phyloP scores from a whole-genome alignment of 371 early-diverging fungal genomes.

The Apophysomyces variabilis region DNA sequence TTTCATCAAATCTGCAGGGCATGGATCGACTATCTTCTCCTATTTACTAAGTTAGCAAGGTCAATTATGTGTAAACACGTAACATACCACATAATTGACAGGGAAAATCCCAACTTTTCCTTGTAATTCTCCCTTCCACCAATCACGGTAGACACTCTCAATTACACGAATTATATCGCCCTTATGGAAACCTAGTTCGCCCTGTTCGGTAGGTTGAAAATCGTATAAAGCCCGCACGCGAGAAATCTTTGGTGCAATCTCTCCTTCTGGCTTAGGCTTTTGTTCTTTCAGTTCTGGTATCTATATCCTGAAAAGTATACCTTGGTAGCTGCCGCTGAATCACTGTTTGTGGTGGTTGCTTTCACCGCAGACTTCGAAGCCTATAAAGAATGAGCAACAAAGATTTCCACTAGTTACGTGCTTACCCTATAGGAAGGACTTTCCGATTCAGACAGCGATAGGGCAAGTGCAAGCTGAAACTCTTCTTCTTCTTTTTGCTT shows the following conservation, averaged over 20 bases:
- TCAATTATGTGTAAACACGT: not conserved
- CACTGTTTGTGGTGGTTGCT: slow-evolving; percentile 15
- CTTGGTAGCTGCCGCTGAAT: slow-evolving; percentile 14
- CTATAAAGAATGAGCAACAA: slow-evolving; percentile 19
- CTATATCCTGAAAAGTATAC: slow-evolving; percentile 1
- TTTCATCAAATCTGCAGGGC: slow-evolving; percentile 59
- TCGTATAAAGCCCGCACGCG: slow-evolving; percentile 87
- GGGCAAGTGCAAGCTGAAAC: slow-evolving; percentile 87
- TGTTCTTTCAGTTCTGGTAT: not conserved
- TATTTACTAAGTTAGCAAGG: slow-evolving; percentile 9
- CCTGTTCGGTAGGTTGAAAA: slow-evolving; percentile 80
- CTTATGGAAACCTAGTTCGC: slow-evolving; percentile 80
- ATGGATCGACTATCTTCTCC: slow-evolving; percentile 64
- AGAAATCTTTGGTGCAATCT: slow-evolving; percentile 54
- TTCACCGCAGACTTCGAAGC: slow-evolving; percentile 15
- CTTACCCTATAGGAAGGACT: slow-evolving; percentile 51
- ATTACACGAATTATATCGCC: slow-evolving; percentile 83
- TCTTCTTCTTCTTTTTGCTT: slow-evolving; percentile 75
- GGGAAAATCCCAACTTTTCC: slow-evolving; percentile 87
- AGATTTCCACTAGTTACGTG: slow-evolving; percentile 6
- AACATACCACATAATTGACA: slow-evolving; percentile 80
- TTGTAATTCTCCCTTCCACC: slow-evolving; percentile 88
- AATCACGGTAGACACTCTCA: slow-evolving; percentile 86
- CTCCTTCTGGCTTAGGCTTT: slow-evolving; percentile 16
- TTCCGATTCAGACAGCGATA: slow-evolving; percentile 82